Evolutionary conservation across 805 yeast species (phyloP), one percentile per base, ranked within the genome.

Genomic region (Lipomyces mesembrius): DNA sequence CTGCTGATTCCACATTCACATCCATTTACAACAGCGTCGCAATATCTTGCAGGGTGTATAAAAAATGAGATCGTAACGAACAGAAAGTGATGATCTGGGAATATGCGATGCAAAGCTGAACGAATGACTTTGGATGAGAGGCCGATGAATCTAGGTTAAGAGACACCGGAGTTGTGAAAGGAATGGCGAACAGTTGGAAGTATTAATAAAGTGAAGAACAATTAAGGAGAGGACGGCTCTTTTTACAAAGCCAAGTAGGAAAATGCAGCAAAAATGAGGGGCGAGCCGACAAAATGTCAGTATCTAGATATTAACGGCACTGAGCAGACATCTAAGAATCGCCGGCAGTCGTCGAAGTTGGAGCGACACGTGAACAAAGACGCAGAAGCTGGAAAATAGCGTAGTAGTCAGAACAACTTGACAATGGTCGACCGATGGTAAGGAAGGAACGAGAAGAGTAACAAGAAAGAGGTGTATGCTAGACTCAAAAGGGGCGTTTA

Each of bases 251-350:
- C 29, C 52, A 32, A 9, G 49, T 3, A 20, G 17, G 27, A 20
- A 35, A 35, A 17, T 17, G 20, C 25, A 34, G 51, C 4, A 14
- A 27, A 32, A 46, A 34, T 27, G 32, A 37, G 39, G n/a, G 54
- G 34, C 35, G 32, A n/a, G 29, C 29, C 22, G n/a, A 43, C 55
- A 32, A 63, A 59, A 29, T 32, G 62, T 52, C 55, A 52, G 34
- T 20, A n/a, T 25, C 57, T 25, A 32, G 59, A 59, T 46, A 37
- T 27, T 51, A 57, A 52, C 52, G 51, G 39, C 57, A 14, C 2
- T 43, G 61, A 62, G 53, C 27, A 61, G 60, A 62, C 61, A 61
- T 57, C 39, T 34, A 52, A 52, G 46, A 39, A 32, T 6, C 29
- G 22, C 22, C 22, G 11, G 22, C 22, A 43, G 49, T 22, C 27